phyloP scores from a whole-genome alignment of 768 basidiomycete genomes.

The Fomitopsis serialis region DNA sequence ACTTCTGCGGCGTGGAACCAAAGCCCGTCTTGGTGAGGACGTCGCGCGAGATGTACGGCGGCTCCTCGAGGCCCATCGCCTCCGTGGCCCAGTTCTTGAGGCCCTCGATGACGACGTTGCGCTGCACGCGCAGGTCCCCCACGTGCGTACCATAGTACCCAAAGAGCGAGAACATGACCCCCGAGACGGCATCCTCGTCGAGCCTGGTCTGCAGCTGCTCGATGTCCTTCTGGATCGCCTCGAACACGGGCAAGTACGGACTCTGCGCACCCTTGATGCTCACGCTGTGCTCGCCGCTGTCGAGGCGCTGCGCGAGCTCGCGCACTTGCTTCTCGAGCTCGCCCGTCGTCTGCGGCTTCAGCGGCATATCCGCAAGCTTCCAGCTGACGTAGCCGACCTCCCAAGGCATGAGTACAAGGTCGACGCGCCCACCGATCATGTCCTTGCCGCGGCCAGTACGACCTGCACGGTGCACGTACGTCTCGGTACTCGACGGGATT shows the following conservation, averaged over 20 bases:
- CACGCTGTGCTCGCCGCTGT: slow-evolving; percentile 26
- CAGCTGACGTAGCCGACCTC: slow-evolving; percentile 64
- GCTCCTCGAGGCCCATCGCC: slow-evolving; percentile 42
- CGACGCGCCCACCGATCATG: slow-evolving; percentile 55
- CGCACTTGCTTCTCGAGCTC: slow-evolving; percentile 42
- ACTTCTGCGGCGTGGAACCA: too few relatives aligned
- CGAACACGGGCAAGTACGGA: slow-evolving; percentile 9
- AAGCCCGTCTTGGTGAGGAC: slow-evolving; percentile 41
- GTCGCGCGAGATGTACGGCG: slow-evolving; percentile 45
- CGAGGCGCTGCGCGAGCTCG: slow-evolving; percentile 41
- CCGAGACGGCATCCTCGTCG: slow-evolving; percentile 47
- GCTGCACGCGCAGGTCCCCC: slow-evolving; percentile 40
- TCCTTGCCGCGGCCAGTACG: slow-evolving; percentile 69
- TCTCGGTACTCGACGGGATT: slow-evolving; percentile 58
- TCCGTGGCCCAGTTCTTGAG: slow-evolving; percentile 57
- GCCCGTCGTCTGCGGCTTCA: slow-evolving; percentile 50
- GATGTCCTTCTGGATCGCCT: slow-evolving; percentile 26
- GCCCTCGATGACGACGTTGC: slow-evolving; percentile 45
- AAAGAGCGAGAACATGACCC: slow-evolving; percentile 60
- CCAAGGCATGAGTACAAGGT: slow-evolving; percentile 76
- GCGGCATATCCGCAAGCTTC: slow-evolving; percentile 61
- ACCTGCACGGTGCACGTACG: slow-evolving; percentile 84
- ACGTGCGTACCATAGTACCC: slow-evolving; percentile 65
- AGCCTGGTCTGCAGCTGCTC: slow-evolving; percentile 28
- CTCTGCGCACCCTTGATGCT: neutral